A percentile compares a stretch with the other conserved stretches of the same genome.
Evolutionary conservation across 768 basidiomycete genomes (phyloP).

Genomic region (Pleurotus djamor): DNA sequence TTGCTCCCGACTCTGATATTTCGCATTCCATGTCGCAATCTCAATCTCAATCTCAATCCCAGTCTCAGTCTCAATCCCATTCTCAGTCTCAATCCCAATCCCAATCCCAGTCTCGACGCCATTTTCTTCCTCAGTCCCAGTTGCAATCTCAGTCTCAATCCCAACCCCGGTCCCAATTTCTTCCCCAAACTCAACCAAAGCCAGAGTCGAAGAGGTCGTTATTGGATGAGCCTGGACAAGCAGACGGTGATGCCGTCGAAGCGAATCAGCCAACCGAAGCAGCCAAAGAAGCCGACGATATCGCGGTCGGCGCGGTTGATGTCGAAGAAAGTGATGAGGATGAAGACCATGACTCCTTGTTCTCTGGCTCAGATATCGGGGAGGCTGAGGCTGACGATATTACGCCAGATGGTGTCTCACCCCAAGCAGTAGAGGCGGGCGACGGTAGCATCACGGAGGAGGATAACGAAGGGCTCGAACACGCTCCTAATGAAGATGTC

Average conservation of each 20-base stretch:
- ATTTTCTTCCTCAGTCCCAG: no score
- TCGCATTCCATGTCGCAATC: slow-evolving; percentile 24
- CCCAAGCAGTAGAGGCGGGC: not conserved
- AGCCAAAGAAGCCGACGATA: no score
- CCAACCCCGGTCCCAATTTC: no score
- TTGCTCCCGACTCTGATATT: slow-evolving; percentile 6
- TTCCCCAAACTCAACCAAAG: no score
- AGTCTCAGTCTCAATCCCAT: not conserved
- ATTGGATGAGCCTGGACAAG: no score
- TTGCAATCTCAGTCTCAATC: no score
- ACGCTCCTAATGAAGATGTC: not conserved
- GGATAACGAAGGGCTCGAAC: not conserved
- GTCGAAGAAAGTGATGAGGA: not conserved
- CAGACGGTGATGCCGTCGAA: no score
- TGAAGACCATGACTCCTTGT: slow-evolving; percentile 1
- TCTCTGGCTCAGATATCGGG: slow-evolving; percentile 1
- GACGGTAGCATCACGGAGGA: not conserved
- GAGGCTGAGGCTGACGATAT: not conserved
- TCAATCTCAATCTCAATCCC: no score
- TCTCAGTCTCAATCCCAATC: not conserved
- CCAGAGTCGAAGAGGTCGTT: no score
- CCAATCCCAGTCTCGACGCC: not conserved
- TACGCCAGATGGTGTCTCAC: not conserved
- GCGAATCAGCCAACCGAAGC: no score
- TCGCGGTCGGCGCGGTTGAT: no score